Conservation (phyloP, 192 early-diverging fungal genomes). For the Entomortierella parvispora region DNA sequence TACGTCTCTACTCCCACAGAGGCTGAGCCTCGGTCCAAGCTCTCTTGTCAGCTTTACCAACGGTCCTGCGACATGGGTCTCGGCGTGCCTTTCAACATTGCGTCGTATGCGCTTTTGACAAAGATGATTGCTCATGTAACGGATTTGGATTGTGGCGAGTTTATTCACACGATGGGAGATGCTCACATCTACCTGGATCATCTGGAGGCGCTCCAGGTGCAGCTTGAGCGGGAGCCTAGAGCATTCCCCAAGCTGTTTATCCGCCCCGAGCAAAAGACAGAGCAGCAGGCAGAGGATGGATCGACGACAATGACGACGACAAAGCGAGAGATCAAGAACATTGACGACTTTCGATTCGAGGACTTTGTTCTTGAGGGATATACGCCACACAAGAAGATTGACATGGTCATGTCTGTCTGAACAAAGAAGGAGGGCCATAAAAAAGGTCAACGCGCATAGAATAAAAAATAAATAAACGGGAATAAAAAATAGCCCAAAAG, state of each 20-base stretch:
- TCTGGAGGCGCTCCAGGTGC: conserved; percentile 82
- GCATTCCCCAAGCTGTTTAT: conserved; percentile 85
- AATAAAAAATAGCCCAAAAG: too few relatives aligned
- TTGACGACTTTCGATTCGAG: conserved; percentile 83
- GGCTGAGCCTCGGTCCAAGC: conserved; percentile 57
- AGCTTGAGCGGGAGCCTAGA: conserved; percentile 80
- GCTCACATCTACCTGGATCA: conserved; percentile 96
- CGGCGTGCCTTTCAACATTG: conserved; percentile 99
- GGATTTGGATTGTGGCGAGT: conserved; percentile 80
- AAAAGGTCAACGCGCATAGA: too few relatives aligned
- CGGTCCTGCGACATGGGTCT: conserved; percentile 95
- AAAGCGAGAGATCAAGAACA: conserved; percentile 44
- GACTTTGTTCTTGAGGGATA: conserved; percentile 87
- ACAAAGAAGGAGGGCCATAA: too few relatives aligned
- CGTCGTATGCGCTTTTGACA: conserved; percentile 93
- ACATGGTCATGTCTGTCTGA: conserved; percentile 97
- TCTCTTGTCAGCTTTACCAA: conserved; percentile 97
- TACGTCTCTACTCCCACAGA: conserved; percentile 82
- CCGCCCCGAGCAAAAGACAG: conserved; percentile 6
- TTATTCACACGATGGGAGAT: conserved; percentile 96
- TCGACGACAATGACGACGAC: conserved; percentile 22
- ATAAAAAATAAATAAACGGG: too few relatives aligned
- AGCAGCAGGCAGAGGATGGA: not conserved
- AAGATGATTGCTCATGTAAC: conserved; percentile 91
- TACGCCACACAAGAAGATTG: conserved; percentile 84